phyloP scores from a whole-genome alignment of 176 grass and related monocot species.

The Lolium perenne region DNA sequence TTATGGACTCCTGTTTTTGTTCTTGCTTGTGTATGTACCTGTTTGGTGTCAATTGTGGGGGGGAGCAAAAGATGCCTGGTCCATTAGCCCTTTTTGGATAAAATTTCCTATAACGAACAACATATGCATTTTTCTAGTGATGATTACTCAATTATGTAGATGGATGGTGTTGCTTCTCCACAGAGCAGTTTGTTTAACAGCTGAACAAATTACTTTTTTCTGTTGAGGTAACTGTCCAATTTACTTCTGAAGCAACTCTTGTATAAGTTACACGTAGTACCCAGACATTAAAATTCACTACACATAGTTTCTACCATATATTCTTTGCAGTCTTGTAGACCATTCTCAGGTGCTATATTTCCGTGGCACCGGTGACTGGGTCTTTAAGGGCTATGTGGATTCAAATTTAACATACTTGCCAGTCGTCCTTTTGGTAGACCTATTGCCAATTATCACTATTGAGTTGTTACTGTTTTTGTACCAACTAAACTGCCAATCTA shows the following conservation, averaged over 20 bases:
- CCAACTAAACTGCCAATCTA: neutral
- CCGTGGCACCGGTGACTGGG: slow-evolving; percentile 6
- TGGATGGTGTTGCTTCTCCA: neutral
- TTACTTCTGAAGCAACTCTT: neutral
- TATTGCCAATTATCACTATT: neutral
- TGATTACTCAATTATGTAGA: slow-evolving; percentile 32
- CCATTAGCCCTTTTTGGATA: slow-evolving; percentile 5
- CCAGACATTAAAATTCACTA: neutral
- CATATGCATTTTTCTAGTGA: slow-evolving; percentile 16
- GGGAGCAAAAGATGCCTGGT: slow-evolving; percentile 26
- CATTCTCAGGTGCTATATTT: slow-evolving; percentile 2
- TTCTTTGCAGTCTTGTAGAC: slow-evolving; percentile 11
- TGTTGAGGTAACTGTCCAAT: neutral
- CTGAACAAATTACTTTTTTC: too few relatives aligned
- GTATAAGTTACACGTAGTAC: neutral
- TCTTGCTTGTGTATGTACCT: slow-evolving; percentile 20
- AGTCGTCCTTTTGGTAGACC: slow-evolving; percentile 20
- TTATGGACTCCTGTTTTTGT: slow-evolving; percentile 21
- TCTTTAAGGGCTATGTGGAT: neutral
- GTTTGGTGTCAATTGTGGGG: slow-evolving; percentile 35
- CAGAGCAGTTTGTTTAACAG: neutral
- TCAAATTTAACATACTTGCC: slow-evolving; percentile 6
- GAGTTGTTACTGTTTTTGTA: neutral
- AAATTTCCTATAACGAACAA: neutral
- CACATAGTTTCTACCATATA: neutral